These are phyloP conservation scores for Backusella sp. DNA, from an alignment of 192 early-diverging fungal species.

Conservation along the genomic window DNA sequence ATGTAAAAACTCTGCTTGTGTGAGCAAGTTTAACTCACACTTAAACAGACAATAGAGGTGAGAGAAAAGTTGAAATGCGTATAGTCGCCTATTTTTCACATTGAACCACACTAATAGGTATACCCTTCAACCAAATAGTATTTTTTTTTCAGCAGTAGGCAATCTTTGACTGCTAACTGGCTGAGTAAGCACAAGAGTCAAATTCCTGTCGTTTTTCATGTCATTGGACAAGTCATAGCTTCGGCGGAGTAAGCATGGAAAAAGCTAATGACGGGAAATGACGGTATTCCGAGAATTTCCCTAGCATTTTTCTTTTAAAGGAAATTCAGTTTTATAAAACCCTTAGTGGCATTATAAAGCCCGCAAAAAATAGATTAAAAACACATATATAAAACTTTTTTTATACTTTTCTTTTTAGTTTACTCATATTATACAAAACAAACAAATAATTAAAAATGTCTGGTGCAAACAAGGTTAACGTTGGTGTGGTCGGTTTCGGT, in stretches of 20 bases:
- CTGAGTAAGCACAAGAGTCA: not conserved
- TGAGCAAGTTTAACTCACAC: no score
- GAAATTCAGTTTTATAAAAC: not conserved
- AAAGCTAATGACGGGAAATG: not conserved
- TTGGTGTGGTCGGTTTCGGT: constrained; percentile 69
- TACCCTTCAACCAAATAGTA: not conserved
- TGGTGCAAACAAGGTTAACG: constrained; percentile 46
- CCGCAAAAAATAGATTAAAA: constrained; percentile 1
- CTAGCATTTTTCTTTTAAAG: not conserved
- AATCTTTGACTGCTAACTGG: not conserved
- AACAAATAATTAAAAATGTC: constrained; percentile 9
- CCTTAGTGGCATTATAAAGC: not conserved
- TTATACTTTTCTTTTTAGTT: not conserved
- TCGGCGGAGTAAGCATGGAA: not conserved
- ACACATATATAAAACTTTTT: not conserved
- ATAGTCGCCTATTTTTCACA: not conserved
- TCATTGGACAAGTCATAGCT: not conserved
- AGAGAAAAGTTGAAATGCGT: no score
- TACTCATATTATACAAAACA: not conserved
- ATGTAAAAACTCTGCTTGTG: no score
- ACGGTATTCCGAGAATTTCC: not conserved
- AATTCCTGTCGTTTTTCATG: not conserved
- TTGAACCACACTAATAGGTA: not conserved
- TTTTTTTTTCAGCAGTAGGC: not conserved
- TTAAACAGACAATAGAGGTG: no score